Percentiles rank a stretch among this genome's conserved stretches.
Conservation (phyloP, 495 filamentous ascomycete genomes). For the Penicillium riverlandense region DNA sequence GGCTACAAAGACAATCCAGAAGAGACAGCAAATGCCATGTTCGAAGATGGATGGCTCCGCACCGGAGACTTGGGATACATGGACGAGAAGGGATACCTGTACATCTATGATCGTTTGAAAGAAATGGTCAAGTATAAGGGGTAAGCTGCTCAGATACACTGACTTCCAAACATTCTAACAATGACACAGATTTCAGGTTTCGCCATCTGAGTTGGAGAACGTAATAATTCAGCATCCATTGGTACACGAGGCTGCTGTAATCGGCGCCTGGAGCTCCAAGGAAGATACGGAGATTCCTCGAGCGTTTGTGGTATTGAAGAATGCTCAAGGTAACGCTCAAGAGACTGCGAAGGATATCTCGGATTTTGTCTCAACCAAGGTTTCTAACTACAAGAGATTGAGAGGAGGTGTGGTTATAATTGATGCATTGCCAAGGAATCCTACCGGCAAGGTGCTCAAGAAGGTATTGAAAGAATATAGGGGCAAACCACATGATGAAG, state of each 20-base stretch:
- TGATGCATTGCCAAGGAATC: conserved; percentile 65
- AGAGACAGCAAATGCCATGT: background rate
- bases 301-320: conserved; percentile 59
- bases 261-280: conserved; percentile 44
- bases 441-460: conserved; percentile 66
- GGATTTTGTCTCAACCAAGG: conserved; percentile 42
- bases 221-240: conserved; percentile 16
- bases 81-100: conserved; percentile 24
- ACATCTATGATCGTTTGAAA: conserved; percentile 29
- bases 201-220: conserved; percentile 23
- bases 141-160: background rate
- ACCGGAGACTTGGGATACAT: conserved; percentile 50
- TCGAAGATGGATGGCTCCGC: conserved; percentile 36
- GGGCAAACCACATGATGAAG: no score
- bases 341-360: conserved; percentile 47
- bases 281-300: conserved; percentile 66
- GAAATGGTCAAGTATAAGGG: conserved; percentile 35
- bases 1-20: conserved; percentile 3
- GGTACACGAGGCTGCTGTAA: conserved; percentile 19
- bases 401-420: conserved; percentile 67
- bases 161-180: background rate
- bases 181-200: conserved; percentile 25
- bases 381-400: conserved; percentile 59
- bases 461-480: no score
- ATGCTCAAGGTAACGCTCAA: conserved; percentile 12